Evolutionary conservation across 2,329 filamentous ascomycete genomes (phyloP), one percentile per base, ranked within the genome.

Genomic region (Zalaria sp.): DNA sequence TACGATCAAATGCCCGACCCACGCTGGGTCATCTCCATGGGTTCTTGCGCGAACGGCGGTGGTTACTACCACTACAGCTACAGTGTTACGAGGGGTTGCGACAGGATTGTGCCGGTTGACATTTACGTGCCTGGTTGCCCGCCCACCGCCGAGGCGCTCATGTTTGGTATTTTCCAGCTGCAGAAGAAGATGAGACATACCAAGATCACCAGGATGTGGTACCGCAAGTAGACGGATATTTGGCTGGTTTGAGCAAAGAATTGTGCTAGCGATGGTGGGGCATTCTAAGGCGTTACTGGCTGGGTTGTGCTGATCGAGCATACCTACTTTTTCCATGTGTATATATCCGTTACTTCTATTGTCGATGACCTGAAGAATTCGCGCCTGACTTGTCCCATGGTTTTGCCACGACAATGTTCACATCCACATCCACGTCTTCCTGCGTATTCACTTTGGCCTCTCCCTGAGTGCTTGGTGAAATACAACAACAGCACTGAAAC

Each of bases 1-100:
- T 93, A 93, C 67, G 86, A 93, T 62, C 86, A 93, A 68, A 93
- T 93, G 85, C 84, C 85, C 31, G 85, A 93, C 29, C 85, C 85
- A 11, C 74, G 81, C 56, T 93, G 85, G 84, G 84, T 87, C 28
- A 72, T 81, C 56, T 81, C 75, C 53, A 87, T 88, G 83, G 83
- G 83, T n/a, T 81, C 75, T 53, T 88, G 83, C 59, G 83, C 83
- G 47, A 87, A 88, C 60, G 82, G 83, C 37, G 83, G 83, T 43
- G 83, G 83, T 38, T 87, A 88, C 67, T 87, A 87, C 61, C 83
- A 87, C 63, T 87, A 87, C 65, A 81, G 75, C 60, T 88, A 88
- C 65, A 77, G 71, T 50, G 83, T 87, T 35, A 77, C 80, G 36
- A 72, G 83, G 43, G 82, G 82, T 5, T 83, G 81, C 54, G 83